Base-by-base conservation (phyloP, 2,329 filamentous ascomycete species). In the Periconia digitata region DNA sequence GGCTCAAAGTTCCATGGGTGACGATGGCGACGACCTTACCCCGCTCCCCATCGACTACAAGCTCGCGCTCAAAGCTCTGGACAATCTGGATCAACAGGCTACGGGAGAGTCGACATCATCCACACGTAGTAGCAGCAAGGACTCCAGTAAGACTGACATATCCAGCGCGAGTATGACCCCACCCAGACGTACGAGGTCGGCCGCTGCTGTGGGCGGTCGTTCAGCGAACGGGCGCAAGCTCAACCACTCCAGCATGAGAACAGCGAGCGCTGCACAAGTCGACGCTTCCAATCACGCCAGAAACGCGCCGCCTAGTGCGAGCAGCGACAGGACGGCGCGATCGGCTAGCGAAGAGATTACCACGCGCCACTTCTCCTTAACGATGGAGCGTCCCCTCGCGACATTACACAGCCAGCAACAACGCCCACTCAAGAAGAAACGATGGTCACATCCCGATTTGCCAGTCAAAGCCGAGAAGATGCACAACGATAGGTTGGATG, bases 31-130 rank as follows among this genome's bases (percentile, higher is more conserved):
- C 21, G 63, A 67, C 36, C 46, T 67, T 53, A 60, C 62, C 53
- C 61, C 66, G 49, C 63, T 72, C 41, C 70, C 70, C 24, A 72
- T 73, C 50, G 64, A 74, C 49, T 74, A 74, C 58, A 62, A 63
- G 18, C 62, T 71, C 34, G 71, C 70, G n/a, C 54, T 73, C 32
- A 56, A 70, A 43, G 56, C 57, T 18, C 55, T 72, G 21, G 60
- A 65, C n/a, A 37, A 32, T 7, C 39, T 47, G 6, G 44, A 44
- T 7, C 54, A 59, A 24, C 49, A 52, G 34, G 48, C 56, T 29
- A 55, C 55, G 21, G 37, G 53, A 4, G 50, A 56, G 7, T 41
- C 39, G 20, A 15, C 37, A 10, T 53, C 60, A 18, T 41, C 40
- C 36, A 48, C 53, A 6, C 53, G 55, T 16, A 44, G 54, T 17